Percentiles rank a stretch among this genome's conserved stretches.
Conservation (phyloP, 495 filamentous ascomycete genomes). For the Hyphodiscus hymeniophilus region DNA sequence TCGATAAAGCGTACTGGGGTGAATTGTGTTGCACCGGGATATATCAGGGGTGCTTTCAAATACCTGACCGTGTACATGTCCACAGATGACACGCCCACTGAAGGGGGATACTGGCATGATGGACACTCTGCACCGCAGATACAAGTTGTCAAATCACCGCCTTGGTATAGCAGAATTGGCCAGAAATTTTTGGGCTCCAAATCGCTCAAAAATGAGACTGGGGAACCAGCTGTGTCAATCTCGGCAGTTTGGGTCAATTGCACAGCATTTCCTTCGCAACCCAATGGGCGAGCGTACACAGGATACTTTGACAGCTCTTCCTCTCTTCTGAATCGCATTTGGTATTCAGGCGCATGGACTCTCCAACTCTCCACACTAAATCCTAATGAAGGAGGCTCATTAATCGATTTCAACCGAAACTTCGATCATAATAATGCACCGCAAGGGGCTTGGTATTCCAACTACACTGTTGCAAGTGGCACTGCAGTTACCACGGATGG, state of each 20-base stretch:
- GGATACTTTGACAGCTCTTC: conserved; percentile 42
- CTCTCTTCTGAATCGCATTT: conserved; percentile 44
- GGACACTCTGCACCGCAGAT: conserved; percentile 1
- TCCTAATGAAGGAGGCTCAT: conserved; percentile 36
- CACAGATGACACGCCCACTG: conserved; percentile 8
- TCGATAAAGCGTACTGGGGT: conserved; percentile 23
- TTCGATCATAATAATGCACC: conserved; percentile 28
- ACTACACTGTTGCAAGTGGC: conserved; percentile 44
- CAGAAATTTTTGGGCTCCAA: conserved; percentile 19
- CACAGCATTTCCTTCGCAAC: conserved; percentile 29
- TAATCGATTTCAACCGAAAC: conserved; percentile 33
- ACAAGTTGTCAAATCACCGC: neutral
- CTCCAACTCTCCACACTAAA: conserved; percentile 48
- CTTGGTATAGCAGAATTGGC: conserved; percentile 5
- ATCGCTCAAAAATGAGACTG: conserved; percentile 7
- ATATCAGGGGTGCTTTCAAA: conserved; percentile 30
- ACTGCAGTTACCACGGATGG: conserved; percentile 44
- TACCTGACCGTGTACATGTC: conserved; percentile 30
- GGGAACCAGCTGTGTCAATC: conserved; percentile 20
- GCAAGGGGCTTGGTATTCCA: conserved; percentile 31
- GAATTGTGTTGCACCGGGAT: conserved; percentile 27
- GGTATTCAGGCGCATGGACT: conserved; percentile 59
- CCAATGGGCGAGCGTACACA: conserved; percentile 32
- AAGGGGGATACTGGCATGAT: conserved; percentile 19
- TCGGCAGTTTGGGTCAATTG: conserved; percentile 29